phyloP scores from a whole-genome alignment of 1,139 yeast genomes.

The Yamadazyma dushanensis region DNA sequence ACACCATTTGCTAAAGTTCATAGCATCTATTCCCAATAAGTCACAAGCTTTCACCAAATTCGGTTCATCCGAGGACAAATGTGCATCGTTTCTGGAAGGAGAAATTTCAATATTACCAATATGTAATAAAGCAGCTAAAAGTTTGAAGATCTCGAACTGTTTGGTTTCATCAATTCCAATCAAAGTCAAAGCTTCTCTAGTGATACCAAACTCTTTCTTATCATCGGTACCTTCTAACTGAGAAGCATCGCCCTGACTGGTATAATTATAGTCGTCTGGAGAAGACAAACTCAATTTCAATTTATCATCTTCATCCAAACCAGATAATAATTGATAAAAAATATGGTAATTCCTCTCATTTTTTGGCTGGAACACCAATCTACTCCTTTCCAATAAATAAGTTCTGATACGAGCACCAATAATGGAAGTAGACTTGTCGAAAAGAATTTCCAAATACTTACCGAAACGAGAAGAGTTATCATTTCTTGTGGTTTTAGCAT shows the following conservation, averaged over 20 bases:
- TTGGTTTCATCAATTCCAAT: constrained; percentile 68
- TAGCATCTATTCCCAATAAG: constrained; percentile 77
- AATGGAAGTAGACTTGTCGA: constrained; percentile 70
- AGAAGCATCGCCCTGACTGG: constrained; percentile 88
- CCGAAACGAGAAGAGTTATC: constrained; percentile 98
- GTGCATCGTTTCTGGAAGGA: constrained; percentile 84
- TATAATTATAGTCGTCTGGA: constrained; percentile 73
- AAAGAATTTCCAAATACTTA: constrained; percentile 88
- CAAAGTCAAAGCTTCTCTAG: constrained; percentile 71
- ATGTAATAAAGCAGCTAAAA: constrained; percentile 87
- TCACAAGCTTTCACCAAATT: constrained; percentile 81
- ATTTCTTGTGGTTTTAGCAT: constrained; percentile 95
- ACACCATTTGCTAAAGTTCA: constrained; percentile 84
- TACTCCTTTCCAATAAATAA: constrained; percentile 86
- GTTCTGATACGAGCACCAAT: constrained; percentile 95
- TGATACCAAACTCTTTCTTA: constrained; percentile 68
- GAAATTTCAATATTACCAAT: constrained; percentile 90
- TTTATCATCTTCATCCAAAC: constrained; percentile 64
- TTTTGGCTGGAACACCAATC: constrained; percentile 89
- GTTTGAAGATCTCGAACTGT: constrained; percentile 70
- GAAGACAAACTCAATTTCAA: constrained; percentile 56
- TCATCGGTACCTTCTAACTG: constrained; percentile 81
- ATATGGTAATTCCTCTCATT: constrained; percentile 93
- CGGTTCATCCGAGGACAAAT: constrained; percentile 83
- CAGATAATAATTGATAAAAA: constrained; percentile 86